These are phyloP conservation scores for Mayamaea pseudoterrestris DNA, from an alignment of 108 stramenopile species.

Conservation along the genomic window DNA sequence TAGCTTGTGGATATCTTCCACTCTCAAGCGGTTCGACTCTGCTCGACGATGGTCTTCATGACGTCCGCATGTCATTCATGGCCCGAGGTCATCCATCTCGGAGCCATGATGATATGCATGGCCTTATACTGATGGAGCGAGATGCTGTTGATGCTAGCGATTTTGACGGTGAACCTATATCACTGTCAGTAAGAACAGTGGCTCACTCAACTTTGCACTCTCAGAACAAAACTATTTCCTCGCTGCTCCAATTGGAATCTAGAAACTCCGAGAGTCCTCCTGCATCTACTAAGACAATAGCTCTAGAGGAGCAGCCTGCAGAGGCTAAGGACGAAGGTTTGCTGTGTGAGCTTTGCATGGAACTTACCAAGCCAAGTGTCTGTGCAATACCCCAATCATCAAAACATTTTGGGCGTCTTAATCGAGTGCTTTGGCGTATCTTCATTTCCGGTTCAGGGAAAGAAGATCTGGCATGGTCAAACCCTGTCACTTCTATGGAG, in stretches of 20 bases:
- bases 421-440: conserved; percentile 32
- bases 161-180: conserved; percentile 1
- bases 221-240: conserved; percentile 52
- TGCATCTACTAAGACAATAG: too few species aligned
- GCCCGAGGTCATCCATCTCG: conserved; percentile 9
- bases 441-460: conserved; percentile 50
- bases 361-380: too few species aligned
- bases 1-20: conserved; percentile 68
- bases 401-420: neutral
- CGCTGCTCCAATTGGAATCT: conserved; percentile 47
- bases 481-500: conserved; percentile 57
- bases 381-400: too few species aligned
- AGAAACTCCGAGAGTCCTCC: too few species aligned
- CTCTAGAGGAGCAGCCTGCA: too few species aligned
- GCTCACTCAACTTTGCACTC: conserved; percentile 74
- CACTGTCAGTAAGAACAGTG: conserved; percentile 34
- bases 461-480: conserved; percentile 62
- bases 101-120: neutral
- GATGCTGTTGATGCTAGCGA: too few species aligned
- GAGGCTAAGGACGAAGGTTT: too few species aligned
- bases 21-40: conserved; percentile 30
- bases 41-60: conserved; percentile 58
- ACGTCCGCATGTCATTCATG: conserved; percentile 42
- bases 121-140: conserved; percentile 2
- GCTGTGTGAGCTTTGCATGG: too few species aligned